These are phyloP conservation scores for Candida alai DNA, from an alignment of 805 yeast species.

Conservation along the genomic window DNA sequence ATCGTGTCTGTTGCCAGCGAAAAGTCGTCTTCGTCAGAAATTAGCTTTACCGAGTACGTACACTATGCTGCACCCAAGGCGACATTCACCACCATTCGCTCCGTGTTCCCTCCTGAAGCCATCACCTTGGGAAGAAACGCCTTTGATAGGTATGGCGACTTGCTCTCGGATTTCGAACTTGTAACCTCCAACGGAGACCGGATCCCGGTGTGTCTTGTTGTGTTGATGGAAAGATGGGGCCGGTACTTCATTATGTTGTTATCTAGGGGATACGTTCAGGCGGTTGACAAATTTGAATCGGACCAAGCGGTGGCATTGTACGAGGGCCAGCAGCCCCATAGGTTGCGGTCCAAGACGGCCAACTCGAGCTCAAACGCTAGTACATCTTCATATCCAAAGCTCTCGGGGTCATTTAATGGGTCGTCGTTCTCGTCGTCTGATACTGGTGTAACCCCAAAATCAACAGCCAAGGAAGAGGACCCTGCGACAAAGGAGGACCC, in stretches of 20 bases:
- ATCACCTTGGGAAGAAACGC: constrained; percentile 75
- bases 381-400: not conserved
- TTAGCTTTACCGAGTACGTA: constrained; percentile 64
- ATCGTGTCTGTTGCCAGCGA: constrained; percentile 17
- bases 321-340: constrained; percentile 9
- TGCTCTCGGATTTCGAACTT: constrained; percentile 68
- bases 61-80: constrained; percentile 72
- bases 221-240: constrained; percentile 77
- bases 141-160: constrained; percentile 59
- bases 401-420: constrained; percentile 3
- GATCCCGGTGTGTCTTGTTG: constrained; percentile 56
- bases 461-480: not conserved
- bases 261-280: constrained; percentile 61
- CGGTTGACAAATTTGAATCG: constrained; percentile 40
- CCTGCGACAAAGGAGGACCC: constrained; percentile 3
- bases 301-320: constrained; percentile 14
- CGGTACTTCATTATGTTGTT: constrained; percentile 58
- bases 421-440: constrained; percentile 5
- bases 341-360: constrained; percentile 11
- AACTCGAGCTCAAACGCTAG: constrained; percentile 8
- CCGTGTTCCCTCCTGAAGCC: constrained; percentile 74
- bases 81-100: constrained; percentile 59
- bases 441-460: no score
- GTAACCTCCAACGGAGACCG: constrained; percentile 67
- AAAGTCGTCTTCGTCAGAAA: constrained; percentile 21